Evolutionary conservation across 306 rosid genomes (phyloP), one percentile per base, ranked within the genome.

Genomic region (Prunus fruticosa): DNA sequence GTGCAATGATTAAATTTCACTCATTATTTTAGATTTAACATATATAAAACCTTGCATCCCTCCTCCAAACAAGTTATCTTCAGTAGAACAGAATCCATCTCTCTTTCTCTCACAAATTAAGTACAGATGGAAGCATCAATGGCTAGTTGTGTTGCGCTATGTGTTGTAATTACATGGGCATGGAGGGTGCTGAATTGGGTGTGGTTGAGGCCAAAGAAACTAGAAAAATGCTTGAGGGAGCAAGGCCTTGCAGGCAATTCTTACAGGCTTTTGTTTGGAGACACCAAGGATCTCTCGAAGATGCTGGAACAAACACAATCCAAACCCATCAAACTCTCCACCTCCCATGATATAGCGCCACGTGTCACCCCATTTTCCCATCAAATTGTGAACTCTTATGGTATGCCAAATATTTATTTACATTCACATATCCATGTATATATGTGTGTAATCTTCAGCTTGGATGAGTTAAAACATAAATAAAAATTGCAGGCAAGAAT

Each of bases 191-290:
- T 87, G 49, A 73, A 81, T 11, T 79, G 84, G 92, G 19, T 87
- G 7, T 91, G 96, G 93, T 19, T 91, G 13, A 82, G 57, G 49
- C 96, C 96, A 0, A 91, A 84, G 76, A 80, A 62, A 56, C 62
- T 89, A 1, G 96, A 91, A 61, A 82, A 47, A 57, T 13, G 56
- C 0, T 76, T 89, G 16, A 80, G 89, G 67, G 30, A 77, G 18
- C 90, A 91, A 78, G 88, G 93, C 3, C 68, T 87, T 28, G 0
- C 60, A 0, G 93, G 88, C 6, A 87, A 87, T 45, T 61, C 88
- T 5, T 91, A 91, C 20, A 78, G 73, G 60, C 0, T 88, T 28
- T 47, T 75, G 10, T 32, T 38, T 54, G 92, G 90, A 1, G 92
- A 86, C 73, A 0, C 43, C 22, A 84, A 72, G 6, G 77, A 84